Conservation (phyloP, 2,329 filamentous ascomycete species). For the Beauveria caledonica region DNA sequence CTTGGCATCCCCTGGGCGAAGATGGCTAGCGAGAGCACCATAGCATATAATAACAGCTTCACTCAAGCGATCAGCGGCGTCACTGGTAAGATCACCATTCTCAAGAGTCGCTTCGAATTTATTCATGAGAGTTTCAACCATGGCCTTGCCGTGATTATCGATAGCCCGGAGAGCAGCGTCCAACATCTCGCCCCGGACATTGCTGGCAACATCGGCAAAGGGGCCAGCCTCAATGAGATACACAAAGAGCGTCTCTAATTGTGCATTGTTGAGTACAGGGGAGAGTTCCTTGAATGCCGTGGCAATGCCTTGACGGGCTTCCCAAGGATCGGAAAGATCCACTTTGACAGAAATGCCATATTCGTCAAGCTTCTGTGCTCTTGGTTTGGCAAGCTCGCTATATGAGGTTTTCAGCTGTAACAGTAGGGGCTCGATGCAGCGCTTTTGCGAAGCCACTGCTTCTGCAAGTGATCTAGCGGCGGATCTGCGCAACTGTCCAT, state of each 20-base stretch:
- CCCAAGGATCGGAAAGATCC: constrained; percentile 84
- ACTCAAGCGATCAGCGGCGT: constrained; percentile 81
- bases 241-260: constrained; percentile 69
- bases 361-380: constrained; percentile 76
- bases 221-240: constrained; percentile 84
- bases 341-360: constrained; percentile 92
- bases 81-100: constrained; percentile 70
- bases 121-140: constrained; percentile 85
- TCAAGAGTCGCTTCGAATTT: constrained; percentile 86
- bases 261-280: constrained; percentile 54
- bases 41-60: constrained; percentile 98
- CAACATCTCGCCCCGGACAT: constrained; percentile 83
- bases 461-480: constrained; percentile 76
- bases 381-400: constrained; percentile 69
- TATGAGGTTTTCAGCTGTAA: constrained; percentile 63
- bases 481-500: constrained; percentile 73
- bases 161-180: constrained; percentile 80
- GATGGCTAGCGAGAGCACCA: constrained; percentile 81
- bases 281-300: constrained; percentile 79
- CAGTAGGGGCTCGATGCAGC: constrained; percentile 55
- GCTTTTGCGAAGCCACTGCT: constrained; percentile 53
- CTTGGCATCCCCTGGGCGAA: constrained; percentile 76
- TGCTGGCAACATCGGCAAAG: constrained; percentile 69
- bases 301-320: constrained; percentile 80
- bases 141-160: constrained; percentile 67